Evolutionary conservation across 768 basidiomycete species (phyloP), one percentile per base, ranked within the genome.

Genomic region (Cyathus striatus): DNA sequence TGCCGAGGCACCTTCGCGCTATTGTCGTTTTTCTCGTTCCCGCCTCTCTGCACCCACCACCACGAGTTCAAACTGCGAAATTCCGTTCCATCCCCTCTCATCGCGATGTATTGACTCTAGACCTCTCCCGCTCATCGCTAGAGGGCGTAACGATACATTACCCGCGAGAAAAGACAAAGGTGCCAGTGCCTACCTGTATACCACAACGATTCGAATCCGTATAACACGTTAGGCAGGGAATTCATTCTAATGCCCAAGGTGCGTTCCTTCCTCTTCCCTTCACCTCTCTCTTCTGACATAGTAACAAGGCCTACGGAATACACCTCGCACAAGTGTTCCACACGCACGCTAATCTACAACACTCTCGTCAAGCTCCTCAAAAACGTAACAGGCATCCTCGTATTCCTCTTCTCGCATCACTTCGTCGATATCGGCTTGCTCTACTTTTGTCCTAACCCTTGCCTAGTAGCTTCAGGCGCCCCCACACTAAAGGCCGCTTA

Each of bases 231-330:
- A 22, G 90, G 88, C 0, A 84, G 86, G 16, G 90, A 92, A 60
- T 91, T 82, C 52, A 88, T 91, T 49, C 58, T 92, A 47, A 89
- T 91, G 89, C 85, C 85, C 42, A 90, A 84, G 78, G 88, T 85
- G 47, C 34, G 75, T 64, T 38, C 25, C n/a, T 34, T 25, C 35
- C 35, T n/a, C 35, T 43, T 48, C 41, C 46, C 40, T n/a, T n/a
- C n/a, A n/a, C n/a, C n/a, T n/a, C n/a, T n/a, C n/a, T n/a, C n/a
- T n/a, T n/a, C n/a, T n/a, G n/a, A n/a, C n/a, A n/a, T n/a, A n/a
- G n/a, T n/a, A n/a, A 39, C n/a, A 54, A 90, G 88, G 89, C 89
- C 21, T 65, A 72, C 2, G 89, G 89, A 10, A 72, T 88, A 22
- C 81, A 86, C 2, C 71, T 92, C 3, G 68, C 79, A 2, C 68